A percentile compares a stretch with the other conserved stretches of the same genome.
Conservation (phyloP, 169 alveolate species). For the Neospora caninum region DNA sequence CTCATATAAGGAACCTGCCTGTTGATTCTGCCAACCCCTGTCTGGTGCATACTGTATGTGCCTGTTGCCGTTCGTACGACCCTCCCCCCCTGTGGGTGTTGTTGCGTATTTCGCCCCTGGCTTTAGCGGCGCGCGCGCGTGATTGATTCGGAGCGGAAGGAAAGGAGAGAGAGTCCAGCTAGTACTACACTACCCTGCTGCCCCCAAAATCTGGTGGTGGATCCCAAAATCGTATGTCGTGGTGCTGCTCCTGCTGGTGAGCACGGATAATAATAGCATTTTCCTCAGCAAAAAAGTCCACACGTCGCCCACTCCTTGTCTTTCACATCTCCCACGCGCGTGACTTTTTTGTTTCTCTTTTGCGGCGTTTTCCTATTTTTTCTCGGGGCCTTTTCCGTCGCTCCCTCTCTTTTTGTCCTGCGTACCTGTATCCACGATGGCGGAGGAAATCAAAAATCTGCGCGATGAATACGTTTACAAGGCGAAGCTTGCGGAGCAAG, state of each 20-base stretch:
- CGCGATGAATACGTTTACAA: constrained; percentile 77
- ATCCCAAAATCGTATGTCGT: not conserved
- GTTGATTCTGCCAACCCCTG: not conserved
- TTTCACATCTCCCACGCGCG: not conserved
- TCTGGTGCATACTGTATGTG: not conserved
- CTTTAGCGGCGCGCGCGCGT: not conserved
- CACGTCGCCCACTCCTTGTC: constrained; percentile 6
- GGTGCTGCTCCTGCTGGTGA: not conserved
- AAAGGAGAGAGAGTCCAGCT: not conserved
- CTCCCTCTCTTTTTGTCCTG: not conserved
- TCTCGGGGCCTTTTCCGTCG: constrained; percentile 6
- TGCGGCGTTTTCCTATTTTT: not conserved
- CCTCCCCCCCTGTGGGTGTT: not conserved
- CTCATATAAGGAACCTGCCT: too few relatives aligned
- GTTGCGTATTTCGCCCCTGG: not conserved
- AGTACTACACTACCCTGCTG: not conserved
- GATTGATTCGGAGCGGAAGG: too few relatives aligned
- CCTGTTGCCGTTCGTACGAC: not conserved
- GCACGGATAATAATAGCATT: not conserved
- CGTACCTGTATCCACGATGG: constrained; percentile 58
- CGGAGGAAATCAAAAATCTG: constrained; percentile 67
- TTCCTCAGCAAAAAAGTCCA: not conserved
- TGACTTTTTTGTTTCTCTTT: constrained; percentile 20
- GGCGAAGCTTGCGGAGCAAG: constrained; percentile 99
- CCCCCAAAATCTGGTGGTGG: not conserved